phyloP scores from a whole-genome alignment of 257 asterid genomes.

The Fraxinus americana region DNA sequence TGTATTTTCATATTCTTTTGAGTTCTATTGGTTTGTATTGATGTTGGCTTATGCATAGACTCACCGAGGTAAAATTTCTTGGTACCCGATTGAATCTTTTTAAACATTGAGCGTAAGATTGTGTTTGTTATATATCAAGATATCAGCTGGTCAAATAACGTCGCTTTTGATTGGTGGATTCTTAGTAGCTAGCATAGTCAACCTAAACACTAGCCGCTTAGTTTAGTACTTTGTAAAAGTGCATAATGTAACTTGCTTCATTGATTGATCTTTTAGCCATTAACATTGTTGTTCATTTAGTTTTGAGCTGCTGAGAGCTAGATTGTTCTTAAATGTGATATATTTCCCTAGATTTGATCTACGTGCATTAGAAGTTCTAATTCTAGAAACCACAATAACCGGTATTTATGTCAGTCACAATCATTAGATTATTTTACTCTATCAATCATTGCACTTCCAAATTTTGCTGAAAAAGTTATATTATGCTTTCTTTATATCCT shows the following conservation, averaged over 20 bases:
- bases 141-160: not conserved
- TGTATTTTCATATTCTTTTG: slow-evolving; percentile 2
- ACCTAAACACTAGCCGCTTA: not conserved
- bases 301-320: not conserved
- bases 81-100: not conserved
- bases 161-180: not conserved
- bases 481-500: slow-evolving; percentile 18
- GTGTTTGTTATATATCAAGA: not conserved
- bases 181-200: not conserved
- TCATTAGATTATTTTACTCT: slow-evolving; percentile 1
- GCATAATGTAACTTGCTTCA: not conserved
- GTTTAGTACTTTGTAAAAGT: not conserved
- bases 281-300: not conserved
- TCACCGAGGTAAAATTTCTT: not conserved
- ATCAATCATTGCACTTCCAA: slow-evolving; percentile 6
- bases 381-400: not conserved
- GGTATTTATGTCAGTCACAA: not conserved
- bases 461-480: slow-evolving; percentile 7
- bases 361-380: not conserved
- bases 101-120: not conserved
- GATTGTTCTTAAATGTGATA: not conserved
- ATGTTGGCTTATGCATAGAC: not conserved
- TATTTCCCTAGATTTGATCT: not conserved
- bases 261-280: not conserved
- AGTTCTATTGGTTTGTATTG: slow-evolving; percentile 1